Evolutionary conservation across 768 basidiomycete genomes (phyloP).

Genomic region (Macrocybe gigantea): DNA sequence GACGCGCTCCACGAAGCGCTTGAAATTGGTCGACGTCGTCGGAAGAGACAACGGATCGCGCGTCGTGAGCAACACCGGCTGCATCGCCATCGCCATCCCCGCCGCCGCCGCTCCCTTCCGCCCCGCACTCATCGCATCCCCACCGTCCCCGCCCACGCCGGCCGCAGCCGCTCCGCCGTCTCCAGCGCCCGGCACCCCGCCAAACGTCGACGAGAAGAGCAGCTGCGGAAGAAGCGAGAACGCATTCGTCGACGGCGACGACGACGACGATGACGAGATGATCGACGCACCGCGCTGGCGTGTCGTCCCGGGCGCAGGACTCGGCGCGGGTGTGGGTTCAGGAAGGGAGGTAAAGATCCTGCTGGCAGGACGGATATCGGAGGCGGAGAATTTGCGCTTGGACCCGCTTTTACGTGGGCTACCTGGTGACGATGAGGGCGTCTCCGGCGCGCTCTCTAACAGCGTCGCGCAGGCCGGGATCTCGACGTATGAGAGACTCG

Average conservation of each 20-base stretch:
- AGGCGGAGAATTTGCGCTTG: conserved; percentile 38
- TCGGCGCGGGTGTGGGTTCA: conserved; percentile 20
- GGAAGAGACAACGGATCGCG: conserved; percentile 72
- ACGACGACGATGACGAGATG: conserved; percentile 13
- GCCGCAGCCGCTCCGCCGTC: conserved; percentile 8
- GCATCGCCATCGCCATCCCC: conserved; percentile 8
- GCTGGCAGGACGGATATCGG: conserved; percentile 28
- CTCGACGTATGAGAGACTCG: conserved; percentile 44
- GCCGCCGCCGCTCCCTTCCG: background rate
- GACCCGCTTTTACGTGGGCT: conserved; percentile 31
- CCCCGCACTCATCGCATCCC: conserved; percentile 3
- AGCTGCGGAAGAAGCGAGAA: conserved; percentile 31
- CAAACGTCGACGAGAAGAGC: conserved; percentile 26
- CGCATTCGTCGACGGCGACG: conserved; percentile 20
- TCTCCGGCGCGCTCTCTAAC: conserved; percentile 17
- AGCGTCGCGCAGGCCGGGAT: conserved; percentile 36
- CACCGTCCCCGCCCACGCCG: too few relatives aligned
- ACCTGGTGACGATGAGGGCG: conserved; percentile 9
- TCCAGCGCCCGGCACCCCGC: conserved; percentile 5
- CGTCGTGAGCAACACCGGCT: conserved; percentile 43
- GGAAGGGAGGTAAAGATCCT: conserved; percentile 23
- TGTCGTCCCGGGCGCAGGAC: conserved; percentile 6
- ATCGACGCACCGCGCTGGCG: conserved; percentile 15
- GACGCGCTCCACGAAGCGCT: conserved; percentile 68
- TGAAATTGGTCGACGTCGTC: conserved; percentile 74